phyloP scores from a whole-genome alignment of 2,329 filamentous ascomycete species.

The Elsinoe batatas region DNA sequence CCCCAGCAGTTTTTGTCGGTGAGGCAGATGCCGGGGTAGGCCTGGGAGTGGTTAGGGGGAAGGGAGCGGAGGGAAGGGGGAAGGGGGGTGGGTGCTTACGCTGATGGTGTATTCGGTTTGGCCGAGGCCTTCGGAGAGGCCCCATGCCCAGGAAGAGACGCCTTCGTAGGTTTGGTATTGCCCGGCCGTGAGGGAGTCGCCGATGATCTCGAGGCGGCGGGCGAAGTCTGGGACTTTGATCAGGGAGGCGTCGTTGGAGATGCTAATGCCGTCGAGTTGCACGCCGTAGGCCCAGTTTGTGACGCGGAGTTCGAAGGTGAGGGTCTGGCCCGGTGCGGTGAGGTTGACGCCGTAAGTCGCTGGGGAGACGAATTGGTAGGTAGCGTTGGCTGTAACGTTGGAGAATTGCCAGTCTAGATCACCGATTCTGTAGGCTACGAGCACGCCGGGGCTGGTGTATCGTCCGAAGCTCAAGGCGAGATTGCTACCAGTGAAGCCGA shows the following conservation, averaged over 20 bases:
- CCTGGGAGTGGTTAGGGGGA: constrained; percentile 38
- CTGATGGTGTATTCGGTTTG: constrained; percentile 50
- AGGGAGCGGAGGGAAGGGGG: constrained; percentile 36
- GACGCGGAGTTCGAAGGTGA: constrained; percentile 48
- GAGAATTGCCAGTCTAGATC: constrained; percentile 52
- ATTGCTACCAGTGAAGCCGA: constrained; percentile 45
- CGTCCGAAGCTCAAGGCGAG: constrained; percentile 47
- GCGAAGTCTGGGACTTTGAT: constrained; percentile 32
- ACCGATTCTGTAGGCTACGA: constrained; percentile 49
- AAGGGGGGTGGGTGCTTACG: constrained; percentile 50
- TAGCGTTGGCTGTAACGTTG: constrained; percentile 48
- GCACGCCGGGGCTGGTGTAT: constrained; percentile 39
- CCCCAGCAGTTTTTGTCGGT: constrained; percentile 28
- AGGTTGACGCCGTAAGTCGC: constrained; percentile 37
- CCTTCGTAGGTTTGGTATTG: constrained; percentile 51
- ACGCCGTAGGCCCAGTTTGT: constrained; percentile 53
- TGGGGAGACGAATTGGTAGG: constrained; percentile 45
- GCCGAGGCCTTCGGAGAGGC: constrained; percentile 47
- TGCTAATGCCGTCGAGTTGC: constrained; percentile 45
- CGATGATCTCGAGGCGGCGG: constrained; percentile 36
- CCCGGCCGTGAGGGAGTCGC: constrained; percentile 43
- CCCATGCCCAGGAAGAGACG: constrained; percentile 47
- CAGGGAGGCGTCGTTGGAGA: constrained; percentile 35
- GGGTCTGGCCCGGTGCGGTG: constrained; percentile 35
- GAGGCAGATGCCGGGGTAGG: constrained; percentile 21